Evolutionary conservation across 306 rosid genomes (phyloP).

Genomic region (Trifolium fragiferum): DNA sequence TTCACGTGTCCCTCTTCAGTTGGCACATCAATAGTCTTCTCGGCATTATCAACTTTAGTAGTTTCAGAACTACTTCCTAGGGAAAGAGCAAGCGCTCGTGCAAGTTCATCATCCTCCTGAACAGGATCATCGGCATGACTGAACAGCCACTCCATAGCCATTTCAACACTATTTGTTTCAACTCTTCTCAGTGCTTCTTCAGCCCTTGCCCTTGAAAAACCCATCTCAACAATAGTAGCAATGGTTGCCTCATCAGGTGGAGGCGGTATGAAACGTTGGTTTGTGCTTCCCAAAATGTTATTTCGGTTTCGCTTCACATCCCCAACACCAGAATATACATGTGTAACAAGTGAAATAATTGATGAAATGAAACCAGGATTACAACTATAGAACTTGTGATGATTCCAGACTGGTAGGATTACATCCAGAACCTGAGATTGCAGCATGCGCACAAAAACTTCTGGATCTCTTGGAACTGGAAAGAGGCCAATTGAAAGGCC

Average conservation of each 20-base stretch:
- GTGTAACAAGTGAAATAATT: constrained; percentile 83
- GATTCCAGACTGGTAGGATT: constrained; percentile 90
- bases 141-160: constrained; percentile 99
- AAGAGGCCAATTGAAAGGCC: constrained; percentile 95
- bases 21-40: constrained; percentile 74
- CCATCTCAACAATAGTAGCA: constrained; percentile 94
- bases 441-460: constrained; percentile 92
- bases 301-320: constrained; percentile 84
- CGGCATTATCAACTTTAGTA: constrained; percentile 74
- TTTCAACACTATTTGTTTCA: constrained; percentile 96
- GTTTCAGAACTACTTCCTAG: constrained; percentile 91
- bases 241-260: constrained; percentile 95
- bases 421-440: constrained; percentile 96
- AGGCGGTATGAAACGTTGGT: constrained; percentile 78
- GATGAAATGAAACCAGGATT: constrained; percentile 86
- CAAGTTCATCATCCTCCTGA: constrained; percentile 99
- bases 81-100: constrained; percentile 93
- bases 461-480: constrained; percentile 98
- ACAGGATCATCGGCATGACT: constrained; percentile 97
- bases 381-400: constrained; percentile 78
- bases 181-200: constrained; percentile 97
- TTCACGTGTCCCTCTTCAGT: constrained; percentile 76
- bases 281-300: constrained; percentile 70
- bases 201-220: constrained; percentile 96
- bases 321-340: constrained; percentile 95